Evolutionary conservation across 257 asterid genomes (phyloP).

Genomic region (Thymus quinquecostatus): DNA sequence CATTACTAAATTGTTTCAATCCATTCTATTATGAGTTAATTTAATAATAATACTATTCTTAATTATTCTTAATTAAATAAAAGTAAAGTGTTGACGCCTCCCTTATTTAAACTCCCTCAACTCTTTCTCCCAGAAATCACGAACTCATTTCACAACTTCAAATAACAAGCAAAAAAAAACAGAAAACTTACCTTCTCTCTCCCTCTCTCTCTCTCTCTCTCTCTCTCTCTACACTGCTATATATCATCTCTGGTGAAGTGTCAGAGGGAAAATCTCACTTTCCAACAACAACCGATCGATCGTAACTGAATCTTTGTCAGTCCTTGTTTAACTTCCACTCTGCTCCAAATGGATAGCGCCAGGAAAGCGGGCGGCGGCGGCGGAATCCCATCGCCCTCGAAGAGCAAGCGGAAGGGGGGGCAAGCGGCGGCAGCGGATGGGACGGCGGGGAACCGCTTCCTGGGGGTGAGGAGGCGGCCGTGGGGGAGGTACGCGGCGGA

Average conservation of each 20-base stretch:
- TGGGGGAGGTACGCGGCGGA: conserved; percentile 95
- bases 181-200: neutral
- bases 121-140: conserved; percentile 26
- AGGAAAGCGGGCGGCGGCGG: conserved; percentile 29
- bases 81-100: neutral
- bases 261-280: conserved; percentile 45
- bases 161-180: neutral
- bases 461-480: conserved; percentile 82
- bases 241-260: conserved; percentile 24
- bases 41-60: neutral
- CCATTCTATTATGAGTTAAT: conserved; percentile 12
- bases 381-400: conserved; percentile 49
- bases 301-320: conserved; percentile 38
- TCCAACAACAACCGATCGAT: conserved; percentile 18
- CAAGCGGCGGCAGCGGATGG: conserved; percentile 28
- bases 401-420: conserved; percentile 45
- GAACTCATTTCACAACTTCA: neutral
- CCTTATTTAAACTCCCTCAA: conserved; percentile 48
- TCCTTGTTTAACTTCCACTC: conserved; percentile 2
- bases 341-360: conserved; percentile 30
- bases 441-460: conserved; percentile 47
- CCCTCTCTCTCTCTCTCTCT: conserved; percentile 7
- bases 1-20: conserved; percentile 29
- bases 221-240: neutral
- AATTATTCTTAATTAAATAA: neutral